Conservation (phyloP, 805 yeast species). For the Metschnikowia gelsemii region DNA sequence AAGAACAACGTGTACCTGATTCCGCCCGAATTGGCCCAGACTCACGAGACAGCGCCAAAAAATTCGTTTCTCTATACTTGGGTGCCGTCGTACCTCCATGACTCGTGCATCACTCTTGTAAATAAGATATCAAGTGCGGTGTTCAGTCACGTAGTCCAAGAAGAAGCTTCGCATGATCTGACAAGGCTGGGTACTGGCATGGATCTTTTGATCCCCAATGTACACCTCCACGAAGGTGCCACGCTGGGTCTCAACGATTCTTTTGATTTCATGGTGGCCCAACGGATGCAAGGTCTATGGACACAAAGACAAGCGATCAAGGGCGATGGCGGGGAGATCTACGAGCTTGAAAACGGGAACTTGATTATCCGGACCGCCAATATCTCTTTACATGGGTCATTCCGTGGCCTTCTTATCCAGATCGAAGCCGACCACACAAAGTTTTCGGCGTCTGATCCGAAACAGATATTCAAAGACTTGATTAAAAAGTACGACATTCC, state of each 20-base stretch:
- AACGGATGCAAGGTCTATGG: slow-evolving; percentile 71
- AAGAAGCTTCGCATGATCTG: too few species aligned
- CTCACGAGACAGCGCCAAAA: slow-evolving; percentile 32
- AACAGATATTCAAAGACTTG: slow-evolving; percentile 27
- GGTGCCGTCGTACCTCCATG: slow-evolving; percentile 49
- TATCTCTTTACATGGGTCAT: slow-evolving; percentile 70
- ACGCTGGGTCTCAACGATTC: slow-evolving; percentile 56
- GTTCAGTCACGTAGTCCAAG: slow-evolving; percentile 35
- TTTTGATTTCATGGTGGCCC: slow-evolving; percentile 53
- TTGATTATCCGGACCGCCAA: slow-evolving; percentile 64
- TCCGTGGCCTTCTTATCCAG: slow-evolving; percentile 67
- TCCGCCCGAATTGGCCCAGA: slow-evolving; percentile 37
- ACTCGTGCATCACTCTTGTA: slow-evolving; percentile 48
- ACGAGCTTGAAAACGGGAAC: slow-evolving; percentile 52
- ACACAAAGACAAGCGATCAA: slow-evolving; percentile 61
- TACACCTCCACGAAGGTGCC: slow-evolving; percentile 49
- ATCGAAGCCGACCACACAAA: slow-evolving; percentile 38
- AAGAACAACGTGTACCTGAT: slow-evolving; percentile 57
- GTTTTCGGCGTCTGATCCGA: slow-evolving; percentile 12
- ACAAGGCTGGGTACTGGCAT: slow-evolving; percentile 12
- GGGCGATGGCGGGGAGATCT: slow-evolving; percentile 74
- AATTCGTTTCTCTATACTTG: slow-evolving; percentile 51
- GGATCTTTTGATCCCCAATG: slow-evolving; percentile 32
- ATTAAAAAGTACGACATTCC: slow-evolving; percentile 39
- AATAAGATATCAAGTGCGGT: slow-evolving; percentile 42